Evolutionary conservation across 192 early-diverging fungal genomes (phyloP).

Genomic region (Coemansia erecta): DNA sequence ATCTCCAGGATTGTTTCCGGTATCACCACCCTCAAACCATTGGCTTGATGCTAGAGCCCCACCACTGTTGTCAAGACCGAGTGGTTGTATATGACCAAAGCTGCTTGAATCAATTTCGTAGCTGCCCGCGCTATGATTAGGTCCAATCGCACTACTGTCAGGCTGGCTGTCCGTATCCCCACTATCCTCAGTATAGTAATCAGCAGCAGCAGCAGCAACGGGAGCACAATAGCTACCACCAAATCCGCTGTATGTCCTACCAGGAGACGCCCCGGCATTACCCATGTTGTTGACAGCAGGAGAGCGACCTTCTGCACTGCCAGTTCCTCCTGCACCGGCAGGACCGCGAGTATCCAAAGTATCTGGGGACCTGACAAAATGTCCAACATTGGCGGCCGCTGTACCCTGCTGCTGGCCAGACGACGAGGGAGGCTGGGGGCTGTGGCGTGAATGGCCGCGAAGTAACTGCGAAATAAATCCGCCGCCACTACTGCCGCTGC

Average conservation of each 20-base stretch:
- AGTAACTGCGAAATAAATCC: constrained; percentile 45
- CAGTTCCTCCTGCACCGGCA: background rate
- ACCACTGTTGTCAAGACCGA: no score
- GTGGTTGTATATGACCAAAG: no score
- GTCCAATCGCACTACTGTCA: no score
- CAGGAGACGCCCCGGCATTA: no score
- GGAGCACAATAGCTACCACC: no score
- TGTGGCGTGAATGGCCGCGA: constrained; percentile 10
- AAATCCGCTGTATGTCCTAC: no score
- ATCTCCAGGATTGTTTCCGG: background rate
- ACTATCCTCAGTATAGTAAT: no score
- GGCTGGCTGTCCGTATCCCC: no score
- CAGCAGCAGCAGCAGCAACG: no score
- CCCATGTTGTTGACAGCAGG: background rate
- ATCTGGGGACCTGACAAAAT: background rate
- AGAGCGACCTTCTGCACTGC: background rate
- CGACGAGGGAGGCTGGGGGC: background rate
- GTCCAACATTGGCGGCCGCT: constrained; percentile 8
- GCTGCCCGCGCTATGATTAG: no score
- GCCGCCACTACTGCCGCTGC: constrained; percentile 6
- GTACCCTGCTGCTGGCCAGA: constrained; percentile 7
- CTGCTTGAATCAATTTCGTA: no score
- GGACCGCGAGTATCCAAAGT: background rate
- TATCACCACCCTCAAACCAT: background rate
- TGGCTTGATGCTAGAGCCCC: no score